Conservation (phyloP, 805 yeast species). For the Teunomyces kruisii region DNA sequence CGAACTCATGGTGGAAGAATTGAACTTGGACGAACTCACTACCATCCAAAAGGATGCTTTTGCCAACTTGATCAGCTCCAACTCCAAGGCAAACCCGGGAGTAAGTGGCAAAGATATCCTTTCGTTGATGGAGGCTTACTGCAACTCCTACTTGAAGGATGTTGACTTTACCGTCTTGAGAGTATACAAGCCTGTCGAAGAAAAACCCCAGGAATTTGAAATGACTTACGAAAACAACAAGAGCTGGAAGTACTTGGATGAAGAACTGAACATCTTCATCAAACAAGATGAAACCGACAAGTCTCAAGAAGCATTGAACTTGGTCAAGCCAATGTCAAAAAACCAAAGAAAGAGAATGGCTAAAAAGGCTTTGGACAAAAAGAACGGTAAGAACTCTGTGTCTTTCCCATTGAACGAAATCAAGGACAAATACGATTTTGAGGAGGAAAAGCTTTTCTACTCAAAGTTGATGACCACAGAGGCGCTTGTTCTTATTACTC, state of each 20-base stretch:
- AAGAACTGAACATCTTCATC: slow-evolving; percentile 1
- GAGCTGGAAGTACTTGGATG: slow-evolving; percentile 2
- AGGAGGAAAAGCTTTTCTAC: slow-evolving; percentile 20
- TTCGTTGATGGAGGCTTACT: slow-evolving; percentile 5
- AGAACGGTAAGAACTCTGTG: not conserved
- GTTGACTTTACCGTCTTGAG: slow-evolving; percentile 1
- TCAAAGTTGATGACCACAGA: slow-evolving; percentile 35
- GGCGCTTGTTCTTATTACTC: slow-evolving; percentile 38
- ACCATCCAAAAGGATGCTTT: not conserved
- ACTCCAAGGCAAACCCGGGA: slow-evolving; percentile 2
- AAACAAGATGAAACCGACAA: not conserved
- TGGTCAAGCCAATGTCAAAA: slow-evolving; percentile 3
- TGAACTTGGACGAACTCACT: not conserved
- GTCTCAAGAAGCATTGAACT: not conserved
- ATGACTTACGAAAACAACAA: slow-evolving; percentile 3
- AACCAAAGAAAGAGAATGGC: not conserved
- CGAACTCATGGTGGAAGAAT: not conserved
- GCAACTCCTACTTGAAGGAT: not conserved
- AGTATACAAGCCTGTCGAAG: slow-evolving; percentile 2
- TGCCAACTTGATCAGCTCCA: slow-evolving; percentile 1
- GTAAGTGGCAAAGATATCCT: not conserved
- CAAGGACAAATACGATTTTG: not conserved
- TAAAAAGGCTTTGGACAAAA: not conserved
- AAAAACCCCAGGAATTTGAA: slow-evolving; percentile 1
- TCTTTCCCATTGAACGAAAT: not conserved